These are phyloP conservation scores for Tolypocladium cylindrosporum DNA, from an alignment of 2,329 filamentous ascomycete species.

Conservation along the genomic window DNA sequence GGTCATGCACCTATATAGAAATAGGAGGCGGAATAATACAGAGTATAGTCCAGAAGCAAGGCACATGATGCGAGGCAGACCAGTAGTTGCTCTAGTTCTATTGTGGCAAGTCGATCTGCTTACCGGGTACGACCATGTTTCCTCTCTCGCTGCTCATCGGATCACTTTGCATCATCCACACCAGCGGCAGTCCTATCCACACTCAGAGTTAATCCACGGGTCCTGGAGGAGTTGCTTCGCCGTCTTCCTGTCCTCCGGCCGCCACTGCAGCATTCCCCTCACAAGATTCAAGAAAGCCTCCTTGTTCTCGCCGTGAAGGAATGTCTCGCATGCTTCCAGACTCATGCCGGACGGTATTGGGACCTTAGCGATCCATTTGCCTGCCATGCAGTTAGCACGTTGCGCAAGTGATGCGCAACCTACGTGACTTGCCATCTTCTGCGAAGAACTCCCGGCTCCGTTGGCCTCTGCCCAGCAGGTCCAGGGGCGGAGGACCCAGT, in stretches of 20 bases:
- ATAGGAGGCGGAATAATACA: no score
- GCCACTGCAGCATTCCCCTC: constrained; percentile 15
- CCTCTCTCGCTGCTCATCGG: no score
- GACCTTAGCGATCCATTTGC: background rate
- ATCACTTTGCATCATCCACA: no score
- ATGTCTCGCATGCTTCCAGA: background rate
- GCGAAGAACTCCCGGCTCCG: constrained; percentile 7
- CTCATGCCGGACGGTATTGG: no score
- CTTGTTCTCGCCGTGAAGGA: constrained; percentile 9
- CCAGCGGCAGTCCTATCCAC: no score
- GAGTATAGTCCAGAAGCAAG: no score
- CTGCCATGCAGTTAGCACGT: background rate
- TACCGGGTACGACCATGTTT: no score
- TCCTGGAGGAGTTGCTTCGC: constrained; percentile 4
- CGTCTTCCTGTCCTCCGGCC: constrained; percentile 15
- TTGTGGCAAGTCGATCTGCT: no score
- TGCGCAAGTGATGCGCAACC: background rate
- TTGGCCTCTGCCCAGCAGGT: constrained; percentile 5
- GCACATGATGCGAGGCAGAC: no score
- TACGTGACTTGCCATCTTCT: constrained; percentile 4
- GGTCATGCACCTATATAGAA: no score
- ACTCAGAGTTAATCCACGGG: background rate
- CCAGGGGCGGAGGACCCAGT: constrained; percentile 10
- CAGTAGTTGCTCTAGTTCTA: no score
- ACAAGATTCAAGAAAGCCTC: constrained; percentile 10